Evolutionary conservation across 805 yeast species (phyloP).

Genomic region (Starmerella asiatica): DNA sequence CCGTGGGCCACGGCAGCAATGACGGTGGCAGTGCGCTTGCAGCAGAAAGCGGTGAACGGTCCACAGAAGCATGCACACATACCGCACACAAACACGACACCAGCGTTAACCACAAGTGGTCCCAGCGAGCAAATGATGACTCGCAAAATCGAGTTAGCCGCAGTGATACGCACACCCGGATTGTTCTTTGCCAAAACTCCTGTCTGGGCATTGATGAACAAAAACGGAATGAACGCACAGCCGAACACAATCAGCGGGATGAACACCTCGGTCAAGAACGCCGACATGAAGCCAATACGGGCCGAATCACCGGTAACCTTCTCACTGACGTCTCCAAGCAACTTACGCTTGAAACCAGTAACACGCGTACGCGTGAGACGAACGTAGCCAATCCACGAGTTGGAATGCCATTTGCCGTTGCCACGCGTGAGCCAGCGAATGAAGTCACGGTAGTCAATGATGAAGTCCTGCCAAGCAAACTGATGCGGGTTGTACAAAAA

Average conservation of each 20-base stretch:
- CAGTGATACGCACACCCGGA: constrained; percentile 21
- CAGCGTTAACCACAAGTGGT: constrained; percentile 83
- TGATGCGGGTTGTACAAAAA: constrained; percentile 96
- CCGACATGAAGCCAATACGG: constrained; percentile 65
- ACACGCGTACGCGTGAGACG: constrained; percentile 72
- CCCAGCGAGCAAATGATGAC: constrained; percentile 53
- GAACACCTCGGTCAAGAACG: constrained; percentile 66
- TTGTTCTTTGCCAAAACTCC: constrained; percentile 40
- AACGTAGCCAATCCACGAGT: constrained; percentile 70
- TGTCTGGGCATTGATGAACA: constrained; percentile 74
- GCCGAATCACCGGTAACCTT: constrained; percentile 50
- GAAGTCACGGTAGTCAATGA: constrained; percentile 89
- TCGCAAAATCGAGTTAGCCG: constrained; percentile 49
- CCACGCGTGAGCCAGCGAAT: constrained; percentile 80
- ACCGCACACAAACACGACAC: constrained; percentile 62
- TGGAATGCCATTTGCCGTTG: constrained; percentile 46
- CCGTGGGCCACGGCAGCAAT: constrained; percentile 95
- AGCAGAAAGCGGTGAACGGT: constrained; percentile 85
- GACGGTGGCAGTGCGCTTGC: constrained; percentile 92
- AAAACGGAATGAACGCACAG: constrained; percentile 56
- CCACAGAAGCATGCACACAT: constrained; percentile 94
- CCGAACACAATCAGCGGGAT: constrained; percentile 60
- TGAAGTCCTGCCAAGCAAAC: constrained; percentile 90
- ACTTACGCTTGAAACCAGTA: constrained; percentile 77
- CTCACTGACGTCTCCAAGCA: constrained; percentile 54